Evolutionary conservation across 441 rosid species (phyloP), one percentile per base, ranked within the genome.

Genomic region (Erysimum cheiri): DNA sequence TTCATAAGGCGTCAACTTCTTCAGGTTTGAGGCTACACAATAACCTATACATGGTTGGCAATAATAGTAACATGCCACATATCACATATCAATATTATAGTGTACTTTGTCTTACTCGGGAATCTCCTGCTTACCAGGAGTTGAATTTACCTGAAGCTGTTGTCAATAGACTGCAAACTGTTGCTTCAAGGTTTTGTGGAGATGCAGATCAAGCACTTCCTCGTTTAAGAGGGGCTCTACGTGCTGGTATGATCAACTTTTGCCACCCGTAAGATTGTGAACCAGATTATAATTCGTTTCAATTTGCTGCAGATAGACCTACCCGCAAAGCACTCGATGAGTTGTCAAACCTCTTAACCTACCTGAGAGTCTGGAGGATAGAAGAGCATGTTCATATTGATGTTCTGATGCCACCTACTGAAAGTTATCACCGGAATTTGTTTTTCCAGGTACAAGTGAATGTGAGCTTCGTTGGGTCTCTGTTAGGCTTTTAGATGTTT

Each of bases 101-200:
- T 32, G 63, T 24, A 57, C 35, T 52, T 4, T 65, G 61, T 76
- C 73, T 76, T 61, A 72, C 73, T 58, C 40, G 59, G 62, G 41
- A 65, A 66, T 54, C 41, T 80, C 43, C 49, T 81, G 78, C 64
- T 77, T 70, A 79, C 74, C 91, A 94, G 99, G 99, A 90, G 73
- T 84, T 94, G 76, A 83, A 88, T 70, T 86, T 94, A 78, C 96
- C 80, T 60, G 99, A 88, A 82, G 97, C 89, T 78, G 86, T 82
- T 69, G 99, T 92, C 66, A 92, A 94, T 80, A 88, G 97, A 81
- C 81, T 94, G 82, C 97, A 92, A 85, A 88, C 96, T 66, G 97
- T 90, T 77, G 91, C 86, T 63, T 84, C 86, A 72, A 87, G 99
- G 82, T 94, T 94, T 77, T 94, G 97, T 79, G 98, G 97, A 76